Percentiles rank a stretch among this genome's conserved stretches.
phyloP scores from a whole-genome alignment of 2,329 filamentous ascomycete species.

The Eutypella sp. region DNA sequence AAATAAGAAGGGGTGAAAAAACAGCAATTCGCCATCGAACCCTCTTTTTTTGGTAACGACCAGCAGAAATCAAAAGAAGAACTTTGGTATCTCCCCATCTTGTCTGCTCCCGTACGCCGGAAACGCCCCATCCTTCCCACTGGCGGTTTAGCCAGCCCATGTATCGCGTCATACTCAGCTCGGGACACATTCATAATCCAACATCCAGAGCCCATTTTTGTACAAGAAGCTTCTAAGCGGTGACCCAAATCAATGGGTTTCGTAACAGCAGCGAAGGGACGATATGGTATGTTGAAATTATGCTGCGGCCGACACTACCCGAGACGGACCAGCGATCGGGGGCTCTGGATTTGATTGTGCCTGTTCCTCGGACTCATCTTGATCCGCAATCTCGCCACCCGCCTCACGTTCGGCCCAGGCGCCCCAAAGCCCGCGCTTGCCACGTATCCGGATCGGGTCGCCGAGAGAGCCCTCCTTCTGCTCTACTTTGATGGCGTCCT shows the following conservation, averaged over 20 bases:
- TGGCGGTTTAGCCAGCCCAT: conserved; percentile 8
- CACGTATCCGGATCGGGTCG: conserved; percentile 74
- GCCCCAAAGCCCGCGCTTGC: conserved; percentile 95
- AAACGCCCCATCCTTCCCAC: too few relatives aligned
- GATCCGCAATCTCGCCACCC: conserved; percentile 54
- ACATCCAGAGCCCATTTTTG: conserved; percentile 24
- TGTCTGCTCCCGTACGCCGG: conserved; percentile 21
- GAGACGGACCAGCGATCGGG: conserved; percentile 28
- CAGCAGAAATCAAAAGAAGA: too few relatives aligned
- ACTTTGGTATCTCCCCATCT: conserved; percentile 29
- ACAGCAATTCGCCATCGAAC: conserved; percentile 12
- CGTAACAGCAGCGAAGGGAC: too few relatives aligned
- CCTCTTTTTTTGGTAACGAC: conserved; percentile 26
- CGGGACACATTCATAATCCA: conserved; percentile 18
- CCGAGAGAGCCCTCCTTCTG: conserved; percentile 70
- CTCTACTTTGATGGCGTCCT: conserved; percentile 96
- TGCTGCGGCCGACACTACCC: conserved; percentile 25
- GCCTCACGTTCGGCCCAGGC: conserved; percentile 83
- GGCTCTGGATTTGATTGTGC: conserved; percentile 27
- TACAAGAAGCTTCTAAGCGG: conserved; percentile 25
- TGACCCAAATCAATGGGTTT: too few relatives aligned
- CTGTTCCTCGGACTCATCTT: conserved; percentile 43
- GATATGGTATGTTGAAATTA: too few relatives aligned
- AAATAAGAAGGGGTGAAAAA: not conserved
- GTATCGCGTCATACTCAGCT: conserved; percentile 4